Conservation (phyloP, 1,284 basidiomycete genomes). For the Agroathelia rolfsii region DNA sequence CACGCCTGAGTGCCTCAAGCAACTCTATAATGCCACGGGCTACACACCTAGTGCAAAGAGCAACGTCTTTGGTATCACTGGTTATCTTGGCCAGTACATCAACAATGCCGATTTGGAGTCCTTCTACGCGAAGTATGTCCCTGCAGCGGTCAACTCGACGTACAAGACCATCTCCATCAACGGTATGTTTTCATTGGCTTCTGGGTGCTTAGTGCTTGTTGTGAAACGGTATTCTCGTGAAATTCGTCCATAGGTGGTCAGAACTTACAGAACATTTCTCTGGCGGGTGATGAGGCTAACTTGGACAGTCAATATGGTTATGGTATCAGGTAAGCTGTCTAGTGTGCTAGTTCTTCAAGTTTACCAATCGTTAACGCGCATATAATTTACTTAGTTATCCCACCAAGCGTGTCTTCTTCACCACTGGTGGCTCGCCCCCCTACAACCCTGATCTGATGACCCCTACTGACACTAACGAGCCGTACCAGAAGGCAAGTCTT, state of each 20-base stretch:
- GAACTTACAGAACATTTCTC: conserved; percentile 46
- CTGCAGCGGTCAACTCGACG: conserved; percentile 32
- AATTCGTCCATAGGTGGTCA: conserved; percentile 31
- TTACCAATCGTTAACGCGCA: too few species aligned
- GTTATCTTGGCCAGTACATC: conserved; percentile 44
- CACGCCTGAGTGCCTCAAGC: conserved; percentile 37
- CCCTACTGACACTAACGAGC: conserved; percentile 56
- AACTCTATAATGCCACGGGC: conserved; percentile 40
- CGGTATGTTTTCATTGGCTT: too few species aligned
- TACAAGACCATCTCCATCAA: conserved; percentile 39
- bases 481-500: conserved; percentile 38
- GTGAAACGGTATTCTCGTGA: too few species aligned
- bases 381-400: conserved; percentile 15
- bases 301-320: conserved; percentile 62
- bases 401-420: conserved; percentile 43
- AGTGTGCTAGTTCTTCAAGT: conserved; percentile 10
- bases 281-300: conserved; percentile 60
- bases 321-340: conserved; percentile 43
- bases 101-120: conserved; percentile 43
- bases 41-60: conserved; percentile 29
- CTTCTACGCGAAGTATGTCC: conserved; percentile 39
- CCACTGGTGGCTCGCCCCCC: conserved; percentile 51
- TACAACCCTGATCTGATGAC: conserved; percentile 44
- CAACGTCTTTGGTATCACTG: conserved; percentile 45
- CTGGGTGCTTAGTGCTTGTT: too few species aligned